Evolutionary conservation across 1,284 basidiomycete genomes (phyloP).

Genomic region (Schizophyllum commune): DNA sequence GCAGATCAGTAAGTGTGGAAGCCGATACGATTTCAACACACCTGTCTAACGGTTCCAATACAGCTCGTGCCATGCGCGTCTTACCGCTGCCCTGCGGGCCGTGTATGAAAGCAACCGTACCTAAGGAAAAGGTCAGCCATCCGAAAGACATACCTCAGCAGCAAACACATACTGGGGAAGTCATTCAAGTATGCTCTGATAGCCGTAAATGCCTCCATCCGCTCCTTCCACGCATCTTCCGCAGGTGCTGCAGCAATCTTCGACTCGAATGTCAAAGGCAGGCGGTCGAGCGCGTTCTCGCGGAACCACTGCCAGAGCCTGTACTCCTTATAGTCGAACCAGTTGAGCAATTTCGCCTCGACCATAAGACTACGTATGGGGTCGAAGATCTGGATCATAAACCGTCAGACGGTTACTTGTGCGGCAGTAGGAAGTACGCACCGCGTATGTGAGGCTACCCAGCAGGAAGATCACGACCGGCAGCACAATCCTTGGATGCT

Average conservation of each 20-base stretch:
- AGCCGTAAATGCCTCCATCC: conserved; percentile 65
- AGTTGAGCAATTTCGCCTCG: conserved; percentile 74
- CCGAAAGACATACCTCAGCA: not conserved
- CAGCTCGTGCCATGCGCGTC: conserved; percentile 46
- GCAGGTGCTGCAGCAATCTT: conserved; percentile 9
- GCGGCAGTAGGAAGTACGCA: conserved; percentile 29
- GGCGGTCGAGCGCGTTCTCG: conserved; percentile 43
- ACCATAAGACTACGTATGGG: conserved; percentile 85
- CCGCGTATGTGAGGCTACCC: conserved; percentile 84
- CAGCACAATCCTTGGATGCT: conserved; percentile 82
- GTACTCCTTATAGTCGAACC: conserved; percentile 72
- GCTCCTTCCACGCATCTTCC: conserved; percentile 71
- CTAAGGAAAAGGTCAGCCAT: not conserved
- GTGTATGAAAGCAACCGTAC: conserved; percentile 72
- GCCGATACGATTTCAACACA: no score
- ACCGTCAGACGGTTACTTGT: not conserved
- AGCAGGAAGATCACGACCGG: conserved; percentile 84
- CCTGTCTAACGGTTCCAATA: conserved; percentile 54
- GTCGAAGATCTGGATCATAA: conserved; percentile 68
- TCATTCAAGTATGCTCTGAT: conserved; percentile 70
- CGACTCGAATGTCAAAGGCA: conserved; percentile 25
- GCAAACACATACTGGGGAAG: conserved; percentile 35
- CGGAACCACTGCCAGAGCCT: conserved; percentile 62
- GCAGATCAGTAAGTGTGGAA: not conserved
- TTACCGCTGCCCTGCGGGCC: conserved; percentile 94